A percentile compares a stretch with the other conserved stretches of the same genome.
Conservation (phyloP, 1,284 basidiomycete species). For the Melanopsichium pennsylvanicum region DNA sequence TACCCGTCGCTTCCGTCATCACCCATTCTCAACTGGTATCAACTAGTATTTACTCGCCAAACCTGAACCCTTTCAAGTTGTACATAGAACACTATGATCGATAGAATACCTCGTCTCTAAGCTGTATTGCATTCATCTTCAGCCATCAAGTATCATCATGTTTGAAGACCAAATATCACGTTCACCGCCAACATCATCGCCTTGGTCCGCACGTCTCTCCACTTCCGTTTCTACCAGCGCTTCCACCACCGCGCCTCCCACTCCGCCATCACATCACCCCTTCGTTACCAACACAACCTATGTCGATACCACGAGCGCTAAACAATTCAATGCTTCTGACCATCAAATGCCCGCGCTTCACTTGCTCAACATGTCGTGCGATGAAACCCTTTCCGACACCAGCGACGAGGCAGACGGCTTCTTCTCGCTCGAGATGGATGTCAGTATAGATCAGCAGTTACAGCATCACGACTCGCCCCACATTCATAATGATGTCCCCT, state of each 20-base stretch:
- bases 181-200: slow-evolving; percentile 25
- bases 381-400: slow-evolving; percentile 26
- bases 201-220: slow-evolving; percentile 42
- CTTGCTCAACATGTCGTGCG: slow-evolving; percentile 39
- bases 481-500: neutral
- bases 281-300: neutral
- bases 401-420: slow-evolving; percentile 50
- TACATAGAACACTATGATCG: slow-evolving; percentile 19
- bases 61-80: too few species aligned
- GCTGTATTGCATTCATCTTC: too few species aligned
- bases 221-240: slow-evolving; percentile 35
- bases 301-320: too few species aligned
- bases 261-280: slow-evolving; percentile 13
- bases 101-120: slow-evolving; percentile 19
- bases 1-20: too few species aligned
- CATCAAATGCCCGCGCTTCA: slow-evolving; percentile 19
- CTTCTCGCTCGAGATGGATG: slow-evolving; percentile 54
- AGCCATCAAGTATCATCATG: slow-evolving; percentile 9
- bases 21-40: too few species aligned
- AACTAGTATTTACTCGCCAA: too few species aligned
- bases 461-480: slow-evolving; percentile 1
- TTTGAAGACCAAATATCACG: slow-evolving; percentile 30
- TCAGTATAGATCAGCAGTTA: slow-evolving; percentile 44
- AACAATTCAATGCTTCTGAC: too few species aligned
- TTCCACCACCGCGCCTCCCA: slow-evolving; percentile 33